Evolutionary conservation across 1,139 yeast species (phyloP), one percentile per base, ranked within the genome.

Genomic region (Kodamaea arcana): DNA sequence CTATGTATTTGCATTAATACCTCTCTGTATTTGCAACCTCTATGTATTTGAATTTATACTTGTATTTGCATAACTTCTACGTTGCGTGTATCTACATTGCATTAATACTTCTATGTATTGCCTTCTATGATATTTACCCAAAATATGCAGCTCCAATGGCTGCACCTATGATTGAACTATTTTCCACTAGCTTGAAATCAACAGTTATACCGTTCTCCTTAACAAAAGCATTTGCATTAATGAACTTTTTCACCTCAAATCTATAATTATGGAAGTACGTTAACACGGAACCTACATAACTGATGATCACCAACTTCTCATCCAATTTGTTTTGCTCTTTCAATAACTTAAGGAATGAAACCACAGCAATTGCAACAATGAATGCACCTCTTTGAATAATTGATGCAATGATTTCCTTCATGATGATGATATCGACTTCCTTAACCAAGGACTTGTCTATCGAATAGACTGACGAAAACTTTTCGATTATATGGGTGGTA

Each of bases 111-210:
- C 22, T 18, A 9, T 18, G 22, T 18, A 18, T 18, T 18, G n/a
- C n/a, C n/a, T n/a, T n/a, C n/a, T 9, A 18, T 18, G 14, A 6
- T 12, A 24, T 7, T 11, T 32, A 32, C 27, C 43, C 41, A 44
- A 52, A 52, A 42, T 56, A 66, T 13, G 75, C 75, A 29, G 75
- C 75, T 10, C 73, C 74, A 34, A 69, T 69, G 18, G 75, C 75
- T 31, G 75, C 71, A 4, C 75, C 75, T 24, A 68, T 62, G 24
- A 69, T 57, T 13, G 74, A 67, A 47, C 74, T 68, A 42, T 69
- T 54, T 24, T 63, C 67, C 34, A 69, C 59, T 36, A 59, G 52
- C 47, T 58, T 60, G 40, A 69, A 64, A 33, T 64, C 68, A 25
- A 69, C 63, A 12, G 48, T 45, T 20, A 65, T 45, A 9, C 58